A percentile compares a stretch with the other conserved stretches of the same genome.
Conservation (phyloP, 1,139 yeast genomes). For the Diutina ranongensis region DNA sequence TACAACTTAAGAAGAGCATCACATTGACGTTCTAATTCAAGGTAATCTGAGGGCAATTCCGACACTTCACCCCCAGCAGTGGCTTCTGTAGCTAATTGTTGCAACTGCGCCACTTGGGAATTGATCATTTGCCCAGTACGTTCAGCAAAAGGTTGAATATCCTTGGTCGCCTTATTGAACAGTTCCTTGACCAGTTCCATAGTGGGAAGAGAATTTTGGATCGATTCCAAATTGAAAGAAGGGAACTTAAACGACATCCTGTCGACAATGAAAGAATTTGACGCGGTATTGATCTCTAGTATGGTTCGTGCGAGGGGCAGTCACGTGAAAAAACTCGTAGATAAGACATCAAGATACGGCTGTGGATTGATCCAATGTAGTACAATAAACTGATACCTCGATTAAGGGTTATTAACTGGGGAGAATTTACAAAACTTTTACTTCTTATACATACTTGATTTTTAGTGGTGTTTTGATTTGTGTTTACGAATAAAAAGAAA, state of each 20-base stretch:
- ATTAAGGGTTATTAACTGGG: no score
- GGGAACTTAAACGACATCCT: slow-evolving; percentile 43
- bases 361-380: no score
- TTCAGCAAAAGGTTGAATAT: slow-evolving; percentile 30
- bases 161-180: slow-evolving; percentile 3
- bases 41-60: slow-evolving; percentile 65
- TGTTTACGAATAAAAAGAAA: no score
- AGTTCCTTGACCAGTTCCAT: slow-evolving; percentile 32
- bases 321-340: neutral
- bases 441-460: no score
- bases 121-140: slow-evolving; percentile 29
- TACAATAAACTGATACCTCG: no score
- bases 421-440: no score
- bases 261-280: neutral
- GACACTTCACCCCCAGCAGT: slow-evolving; percentile 28
- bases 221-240: slow-evolving; percentile 31
- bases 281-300: neutral
- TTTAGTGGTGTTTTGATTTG: no score
- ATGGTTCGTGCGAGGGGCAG: no score
- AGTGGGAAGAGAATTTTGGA: slow-evolving; percentile 29
- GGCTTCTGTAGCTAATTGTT: slow-evolving; percentile 25
- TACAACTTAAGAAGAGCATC: slow-evolving; percentile 51
- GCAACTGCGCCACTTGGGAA: slow-evolving; percentile 32
- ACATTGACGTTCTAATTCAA: slow-evolving; percentile 52
- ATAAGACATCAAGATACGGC: neutral